Base-by-base conservation (phyloP, 164 flowering plant species). In the Berberis thunbergii region DNA sequence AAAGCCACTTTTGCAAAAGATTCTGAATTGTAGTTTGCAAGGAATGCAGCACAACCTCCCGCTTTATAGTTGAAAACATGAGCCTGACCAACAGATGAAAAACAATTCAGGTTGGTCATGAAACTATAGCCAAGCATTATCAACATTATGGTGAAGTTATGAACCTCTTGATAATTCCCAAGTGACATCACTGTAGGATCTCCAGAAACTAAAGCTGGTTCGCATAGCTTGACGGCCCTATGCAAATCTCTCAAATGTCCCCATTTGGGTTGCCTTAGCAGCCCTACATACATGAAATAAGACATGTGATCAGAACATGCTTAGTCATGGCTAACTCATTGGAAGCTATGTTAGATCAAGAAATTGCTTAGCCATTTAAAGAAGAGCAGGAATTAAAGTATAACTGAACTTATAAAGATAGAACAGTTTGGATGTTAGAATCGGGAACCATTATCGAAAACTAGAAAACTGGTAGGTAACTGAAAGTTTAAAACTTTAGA, bases 221-320 rank as follows among this genome's bases (percentile, higher is more conserved):
- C 96, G 57, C 89, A 79, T 58, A 82, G 70, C 80, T 88, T 92
- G 69, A 92, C 86, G 70, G 91, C 95, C 68, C 74, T 83, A 61
- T 92, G 98, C 64, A 92, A 68, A 65, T 89, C 84, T 70, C 75
- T 86, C 81, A 92, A 75, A 72, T 89, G 98, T 6, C 96, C 83
- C 77, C 80, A 92, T 76, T 92, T 92, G 48, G 96, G 96, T 62
- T 92, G 81, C 64, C 83, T 86, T 54, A 71, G 63, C 44, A 89
- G 69, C 67, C 98, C 98, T 92, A 64, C 52, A 54, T 41, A 55
- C 38, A 52, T 26, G 64, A 13, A 39, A 44, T 12, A 42, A 39
- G 13, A 2, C 61, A 11, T 39, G 13, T 38, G 4, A 49, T 67
- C 49, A 59, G 39, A 53, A 3, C 59, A 60, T 49, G 49, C 43